Conservation (phyloP, 2,329 filamentous ascomycete genomes). For the Chrysoporthe austroafricana region DNA sequence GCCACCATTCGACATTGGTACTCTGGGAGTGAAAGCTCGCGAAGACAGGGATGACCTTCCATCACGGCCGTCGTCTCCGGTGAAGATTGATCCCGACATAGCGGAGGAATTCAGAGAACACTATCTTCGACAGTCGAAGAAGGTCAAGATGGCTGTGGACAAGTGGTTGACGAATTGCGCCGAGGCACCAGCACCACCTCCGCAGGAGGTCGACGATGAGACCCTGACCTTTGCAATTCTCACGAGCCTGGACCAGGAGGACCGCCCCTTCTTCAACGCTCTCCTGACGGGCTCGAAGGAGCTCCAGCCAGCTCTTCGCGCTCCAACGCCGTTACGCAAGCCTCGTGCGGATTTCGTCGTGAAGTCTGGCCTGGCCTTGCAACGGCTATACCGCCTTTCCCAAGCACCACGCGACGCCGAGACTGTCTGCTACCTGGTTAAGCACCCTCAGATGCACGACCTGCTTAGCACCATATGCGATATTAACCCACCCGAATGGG, state of each 20-base stretch:
- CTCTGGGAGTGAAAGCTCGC: conserved; percentile 63
- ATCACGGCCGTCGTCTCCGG: conserved; percentile 60
- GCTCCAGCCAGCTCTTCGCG: conserved; percentile 59
- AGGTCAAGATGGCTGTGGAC: conserved; percentile 89
- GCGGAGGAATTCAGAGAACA: conserved; percentile 92
- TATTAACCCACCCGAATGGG: conserved; percentile 93
- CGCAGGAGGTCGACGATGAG: conserved; percentile 91
- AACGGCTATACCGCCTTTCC: conserved; percentile 79
- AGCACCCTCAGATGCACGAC: conserved; percentile 80
- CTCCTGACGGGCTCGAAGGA: conserved; percentile 67
- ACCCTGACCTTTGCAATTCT: conserved; percentile 92
- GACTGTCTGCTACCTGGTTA: conserved; percentile 82
- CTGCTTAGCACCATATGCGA: conserved; percentile 85
- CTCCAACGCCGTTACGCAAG: conserved; percentile 70
- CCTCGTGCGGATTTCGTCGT: conserved; percentile 74
- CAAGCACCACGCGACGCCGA: conserved; percentile 82
- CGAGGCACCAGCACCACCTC: conserved; percentile 72
- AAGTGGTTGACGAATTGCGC: conserved; percentile 85
- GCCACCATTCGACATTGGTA: conserved; percentile 81
- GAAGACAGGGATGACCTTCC: conserved; percentile 66
- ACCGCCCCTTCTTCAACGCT: conserved; percentile 81
- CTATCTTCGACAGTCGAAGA: conserved; percentile 88
- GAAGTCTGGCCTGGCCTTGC: conserved; percentile 76
- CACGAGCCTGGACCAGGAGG: conserved; percentile 77
- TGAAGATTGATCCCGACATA: conserved; percentile 89